Evolutionary conservation across 2,329 filamentous ascomycete genomes (phyloP), one percentile per base, ranked within the genome.

Genomic region (Sarocladiaceae sp.): DNA sequence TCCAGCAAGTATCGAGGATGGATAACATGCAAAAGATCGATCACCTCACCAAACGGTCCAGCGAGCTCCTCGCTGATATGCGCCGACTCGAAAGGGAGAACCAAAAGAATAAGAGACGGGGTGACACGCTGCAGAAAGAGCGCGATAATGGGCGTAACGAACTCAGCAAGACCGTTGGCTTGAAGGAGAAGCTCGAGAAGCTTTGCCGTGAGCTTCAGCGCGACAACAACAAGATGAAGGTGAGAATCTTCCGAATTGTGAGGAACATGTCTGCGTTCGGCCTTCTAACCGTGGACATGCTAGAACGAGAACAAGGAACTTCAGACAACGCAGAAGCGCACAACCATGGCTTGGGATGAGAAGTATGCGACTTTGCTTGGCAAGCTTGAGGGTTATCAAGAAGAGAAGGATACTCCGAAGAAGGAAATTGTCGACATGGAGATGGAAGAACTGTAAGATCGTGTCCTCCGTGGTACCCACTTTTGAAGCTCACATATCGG

Each of bases 141-240:
- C 94, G 95, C 63, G 93, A 98, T 61, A 82, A 87, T 53, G 85
- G 85, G 46, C 82, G 89, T 55, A 85, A 83, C 37, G 93, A 98
- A 62, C 73, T 95, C 45, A 91, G 82, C 67, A 95, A 95, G 67
- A 91, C 90, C 18, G 83, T 86, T 16, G 85, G 83, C 1, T 80
- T 97, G 60, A 96, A 95, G 64, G 90, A 97, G 63, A 97, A 97
- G 67, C 72, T 98, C 35, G 93, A 98, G 66, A 98, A 97, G 62
- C 73, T 98, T 24, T 96, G 90, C 57, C 76, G 93, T 46, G 93
- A 98, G 64, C 75, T 98, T 45, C 93, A 94, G 48, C 86, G 91
- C 56, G 93, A 98, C 60, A 98, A 98, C 64, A 97, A 97, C 67
- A 94, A 95, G 68, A 81, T 98, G 52, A 97, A 97, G 83, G 88